These are phyloP conservation scores for Sclerospora graminicola DNA, from an alignment of 352 stramenopile genomes.

Conservation along the genomic window DNA sequence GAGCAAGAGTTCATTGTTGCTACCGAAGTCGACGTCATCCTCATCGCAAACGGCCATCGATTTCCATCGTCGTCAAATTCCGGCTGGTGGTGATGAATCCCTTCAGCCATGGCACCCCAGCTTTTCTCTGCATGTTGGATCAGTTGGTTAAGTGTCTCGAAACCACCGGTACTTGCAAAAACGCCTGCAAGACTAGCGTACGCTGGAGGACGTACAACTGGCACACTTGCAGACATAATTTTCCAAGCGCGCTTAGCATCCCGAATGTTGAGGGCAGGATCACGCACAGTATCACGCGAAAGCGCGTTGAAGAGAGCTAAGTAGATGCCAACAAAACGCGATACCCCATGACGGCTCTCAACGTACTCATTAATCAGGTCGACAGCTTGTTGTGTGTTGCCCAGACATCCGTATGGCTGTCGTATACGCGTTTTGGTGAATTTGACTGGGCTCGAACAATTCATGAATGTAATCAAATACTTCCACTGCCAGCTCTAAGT, in stretches of 20 bases:
- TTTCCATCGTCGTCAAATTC: constrained; percentile 21
- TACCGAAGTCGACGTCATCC: constrained; percentile 18
- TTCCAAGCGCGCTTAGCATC: constrained; percentile 69
- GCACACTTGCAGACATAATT: constrained; percentile 59
- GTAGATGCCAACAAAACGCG: constrained; percentile 46
- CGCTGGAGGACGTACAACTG: constrained; percentile 51
- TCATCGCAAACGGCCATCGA: constrained; percentile 15
- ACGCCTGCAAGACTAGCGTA: constrained; percentile 78
- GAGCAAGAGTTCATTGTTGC: constrained; percentile 32
- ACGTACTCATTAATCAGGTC: constrained; percentile 68
- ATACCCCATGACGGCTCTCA: constrained; percentile 29
- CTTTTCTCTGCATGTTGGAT: constrained; percentile 42
- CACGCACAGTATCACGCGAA: constrained; percentile 49
- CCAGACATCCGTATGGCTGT: constrained; percentile 60
- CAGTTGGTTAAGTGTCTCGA: constrained; percentile 53
- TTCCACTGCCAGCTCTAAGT: constrained; percentile 43
- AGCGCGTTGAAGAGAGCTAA: constrained; percentile 77
- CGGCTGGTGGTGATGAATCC: constrained; percentile 13
- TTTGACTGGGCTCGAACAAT: constrained; percentile 28
- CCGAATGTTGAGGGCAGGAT: constrained; percentile 50
- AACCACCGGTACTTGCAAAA: constrained; percentile 65
- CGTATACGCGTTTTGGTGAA: constrained; percentile 49
- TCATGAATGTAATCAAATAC: constrained; percentile 57
- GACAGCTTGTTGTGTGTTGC: constrained; percentile 46
- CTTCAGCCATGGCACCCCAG: constrained; percentile 19